These are phyloP conservation scores for Hirsutella minnesotensis DNA, from an alignment of 2,329 filamentous ascomycete species.

Conservation along the genomic window DNA sequence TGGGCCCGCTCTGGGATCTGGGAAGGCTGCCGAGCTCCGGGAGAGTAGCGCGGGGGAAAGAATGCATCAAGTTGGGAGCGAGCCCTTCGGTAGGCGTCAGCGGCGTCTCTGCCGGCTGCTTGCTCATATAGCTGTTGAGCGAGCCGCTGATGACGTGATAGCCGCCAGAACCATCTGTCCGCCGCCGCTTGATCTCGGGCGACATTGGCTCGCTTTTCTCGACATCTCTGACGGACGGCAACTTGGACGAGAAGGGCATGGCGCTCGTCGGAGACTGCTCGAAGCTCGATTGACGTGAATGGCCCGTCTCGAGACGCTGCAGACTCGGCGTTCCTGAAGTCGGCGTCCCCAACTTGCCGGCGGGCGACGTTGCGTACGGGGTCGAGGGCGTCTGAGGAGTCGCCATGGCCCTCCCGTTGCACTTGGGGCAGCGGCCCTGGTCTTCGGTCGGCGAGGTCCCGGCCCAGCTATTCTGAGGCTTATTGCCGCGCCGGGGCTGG, in stretches of 20 bases:
- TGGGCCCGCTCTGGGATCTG: constrained; percentile 25
- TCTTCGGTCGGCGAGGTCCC: constrained; percentile 31
- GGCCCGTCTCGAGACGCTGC: constrained; percentile 12
- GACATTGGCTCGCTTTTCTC: constrained; percentile 28
- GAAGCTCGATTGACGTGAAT: constrained; percentile 16
- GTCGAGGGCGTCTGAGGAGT: constrained; percentile 48
- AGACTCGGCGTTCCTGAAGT: constrained; percentile 10
- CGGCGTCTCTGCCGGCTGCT: constrained; percentile 4
- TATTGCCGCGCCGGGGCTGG: constrained; percentile 60
- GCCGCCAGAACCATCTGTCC: constrained; percentile 34
- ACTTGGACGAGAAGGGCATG: constrained; percentile 11
- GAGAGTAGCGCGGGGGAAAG: constrained; percentile 14
- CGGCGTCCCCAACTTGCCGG: constrained; percentile 11
- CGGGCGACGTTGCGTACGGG: constrained; percentile 26
- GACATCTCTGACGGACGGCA: constrained; percentile 12
- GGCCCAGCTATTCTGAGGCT: constrained; percentile 17
- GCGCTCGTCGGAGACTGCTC: constrained; percentile 13
- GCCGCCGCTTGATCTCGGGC: constrained; percentile 50
- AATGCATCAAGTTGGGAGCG: constrained; percentile 7
- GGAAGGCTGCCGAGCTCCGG: constrained; percentile 18
- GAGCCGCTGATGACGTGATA: constrained; percentile 16
- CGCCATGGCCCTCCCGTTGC: constrained; percentile 55
- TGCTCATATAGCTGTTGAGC: constrained; percentile 5
- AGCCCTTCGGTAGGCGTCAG: constrained; percentile 12
- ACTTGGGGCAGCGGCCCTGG: constrained; percentile 54